phyloP scores from a whole-genome alignment of 306 rosid genomes.

The Spatholobus suberectus region DNA sequence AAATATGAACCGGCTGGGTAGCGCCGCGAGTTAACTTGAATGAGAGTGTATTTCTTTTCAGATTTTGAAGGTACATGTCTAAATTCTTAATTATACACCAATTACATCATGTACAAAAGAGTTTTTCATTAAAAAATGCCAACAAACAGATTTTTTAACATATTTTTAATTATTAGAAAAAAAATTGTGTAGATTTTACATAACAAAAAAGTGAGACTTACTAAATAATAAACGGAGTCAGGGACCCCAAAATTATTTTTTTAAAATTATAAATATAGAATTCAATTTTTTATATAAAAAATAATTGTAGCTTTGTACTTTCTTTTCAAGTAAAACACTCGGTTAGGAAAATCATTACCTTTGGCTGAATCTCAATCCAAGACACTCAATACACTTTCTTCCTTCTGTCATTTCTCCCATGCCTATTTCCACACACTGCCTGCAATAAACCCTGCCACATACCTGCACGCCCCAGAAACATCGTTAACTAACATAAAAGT shows the following conservation, averaged over 20 bases:
- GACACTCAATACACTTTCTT: conserved; percentile 82
- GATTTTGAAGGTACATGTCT: neutral
- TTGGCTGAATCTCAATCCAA: conserved; percentile 86
- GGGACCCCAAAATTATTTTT: too few species aligned
- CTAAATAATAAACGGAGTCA: too few species aligned
- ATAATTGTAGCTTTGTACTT: too few species aligned
- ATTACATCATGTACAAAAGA: neutral
- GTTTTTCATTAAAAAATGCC: neutral
- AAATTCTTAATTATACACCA: neutral
- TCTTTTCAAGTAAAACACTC: neutral
- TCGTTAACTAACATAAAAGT: neutral
- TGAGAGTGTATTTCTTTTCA: neutral
- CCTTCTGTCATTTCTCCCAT: conserved; percentile 96
- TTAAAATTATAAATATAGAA: too few species aligned
- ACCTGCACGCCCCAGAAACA: conserved; percentile 57
- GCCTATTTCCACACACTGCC: conserved; percentile 70
- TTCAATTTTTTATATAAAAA: too few species aligned
- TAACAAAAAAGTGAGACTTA: too few species aligned
- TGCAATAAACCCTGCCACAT: conserved; percentile 92
- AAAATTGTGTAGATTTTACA: too few species aligned
- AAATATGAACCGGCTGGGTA: neutral
- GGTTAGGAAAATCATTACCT: conserved; percentile 54
- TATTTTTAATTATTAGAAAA: too few species aligned
- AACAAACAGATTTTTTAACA: neutral
- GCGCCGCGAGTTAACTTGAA: neutral